phyloP scores from a whole-genome alignment of 2,329 filamentous ascomycete species.

The Blumeria graminis region DNA sequence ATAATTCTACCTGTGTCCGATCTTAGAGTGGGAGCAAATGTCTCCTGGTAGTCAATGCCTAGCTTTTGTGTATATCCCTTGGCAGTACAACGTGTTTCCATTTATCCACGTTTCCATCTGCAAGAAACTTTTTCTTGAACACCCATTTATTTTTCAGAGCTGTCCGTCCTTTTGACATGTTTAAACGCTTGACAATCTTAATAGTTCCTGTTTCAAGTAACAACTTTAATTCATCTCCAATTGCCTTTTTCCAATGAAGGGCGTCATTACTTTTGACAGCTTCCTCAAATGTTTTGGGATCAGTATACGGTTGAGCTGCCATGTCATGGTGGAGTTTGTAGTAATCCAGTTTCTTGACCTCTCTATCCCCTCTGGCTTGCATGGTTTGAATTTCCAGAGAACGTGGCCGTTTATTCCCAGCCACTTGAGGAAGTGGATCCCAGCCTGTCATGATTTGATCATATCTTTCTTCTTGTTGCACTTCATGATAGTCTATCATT shows the following conservation, averaged over 20 bases:
- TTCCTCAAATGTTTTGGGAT: neutral
- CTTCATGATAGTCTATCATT: neutral
- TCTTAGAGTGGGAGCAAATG: neutral
- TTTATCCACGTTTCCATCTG: neutral
- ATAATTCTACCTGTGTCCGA: neutral
- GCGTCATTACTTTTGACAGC: neutral
- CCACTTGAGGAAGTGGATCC: neutral
- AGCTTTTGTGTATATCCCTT: conserved; percentile 1
- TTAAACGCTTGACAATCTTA: neutral
- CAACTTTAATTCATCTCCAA: neutral
- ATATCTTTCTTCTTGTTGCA: neutral
- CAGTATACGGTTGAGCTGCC: neutral
- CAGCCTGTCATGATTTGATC: conserved; percentile 1
- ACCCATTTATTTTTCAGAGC: conserved; percentile 1
- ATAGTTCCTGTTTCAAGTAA: neutral
- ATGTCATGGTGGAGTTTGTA: neutral
- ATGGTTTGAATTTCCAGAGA: neutral
- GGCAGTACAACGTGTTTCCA: neutral
- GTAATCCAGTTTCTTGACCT: neutral
- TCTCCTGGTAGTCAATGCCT: neutral
- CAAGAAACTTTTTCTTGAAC: conserved; percentile 1
- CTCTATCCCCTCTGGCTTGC: neutral
- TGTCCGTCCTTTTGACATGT: neutral
- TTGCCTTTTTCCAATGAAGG: neutral
- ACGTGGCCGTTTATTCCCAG: neutral